phyloP scores from a whole-genome alignment of 2,329 filamentous ascomycete species.

The Penicillium psychrosexuale region DNA sequence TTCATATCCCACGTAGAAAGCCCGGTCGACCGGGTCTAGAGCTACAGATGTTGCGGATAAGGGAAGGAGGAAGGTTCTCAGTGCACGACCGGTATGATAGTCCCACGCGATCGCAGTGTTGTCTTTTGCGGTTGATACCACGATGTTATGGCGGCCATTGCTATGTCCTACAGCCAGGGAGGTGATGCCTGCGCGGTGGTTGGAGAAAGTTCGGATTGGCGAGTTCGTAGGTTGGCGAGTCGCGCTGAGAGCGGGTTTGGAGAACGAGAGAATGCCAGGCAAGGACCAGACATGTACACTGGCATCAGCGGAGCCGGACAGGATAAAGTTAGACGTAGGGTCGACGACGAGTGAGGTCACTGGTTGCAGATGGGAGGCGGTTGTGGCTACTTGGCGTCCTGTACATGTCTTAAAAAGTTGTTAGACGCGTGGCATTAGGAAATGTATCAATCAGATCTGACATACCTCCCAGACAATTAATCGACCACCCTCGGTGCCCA shows the following conservation, averaged over 20 bases:
- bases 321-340: conserved; percentile 56
- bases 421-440: conserved; percentile 7
- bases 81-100: conserved; percentile 70
- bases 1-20: conserved; percentile 75
- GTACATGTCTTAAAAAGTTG: conserved; percentile 38
- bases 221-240: conserved; percentile 51
- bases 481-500: conserved; percentile 82
- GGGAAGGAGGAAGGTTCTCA: conserved; percentile 80
- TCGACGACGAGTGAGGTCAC: conserved; percentile 72
- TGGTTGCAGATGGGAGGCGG: conserved; percentile 43
- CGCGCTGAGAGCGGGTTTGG: conserved; percentile 42
- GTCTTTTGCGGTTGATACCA: conserved; percentile 78
- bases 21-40: conserved; percentile 79
- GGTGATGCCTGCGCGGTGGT: conserved; percentile 58
- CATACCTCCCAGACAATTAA: conserved; percentile 89
- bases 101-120: conserved; percentile 93
- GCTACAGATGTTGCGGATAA: conserved; percentile 67
- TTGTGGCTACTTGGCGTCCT: conserved; percentile 45
- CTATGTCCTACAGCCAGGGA: conserved; percentile 62
- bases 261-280: conserved; percentile 66
- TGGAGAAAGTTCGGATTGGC: conserved; percentile 70
- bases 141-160: conserved; percentile 71
- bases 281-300: conserved; percentile 92
- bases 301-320: conserved; percentile 62
- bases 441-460: conserved; percentile 15